These are phyloP conservation scores for Eutrema salsugineum DNA, from an alignment of 441 rosid genomes.

Conservation along the genomic window DNA sequence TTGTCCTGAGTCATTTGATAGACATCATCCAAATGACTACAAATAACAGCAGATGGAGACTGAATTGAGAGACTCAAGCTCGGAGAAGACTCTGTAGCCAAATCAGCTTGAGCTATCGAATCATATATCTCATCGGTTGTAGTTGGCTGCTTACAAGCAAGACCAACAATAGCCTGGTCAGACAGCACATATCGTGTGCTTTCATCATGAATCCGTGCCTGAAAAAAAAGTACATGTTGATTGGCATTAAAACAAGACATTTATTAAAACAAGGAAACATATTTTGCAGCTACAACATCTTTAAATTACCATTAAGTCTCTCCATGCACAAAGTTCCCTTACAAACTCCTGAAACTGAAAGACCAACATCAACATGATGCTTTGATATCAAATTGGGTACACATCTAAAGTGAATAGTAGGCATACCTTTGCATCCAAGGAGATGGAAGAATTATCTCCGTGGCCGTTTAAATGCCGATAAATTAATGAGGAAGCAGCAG, in stretches of 20 bases:
- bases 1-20: conserved; percentile 42
- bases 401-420: background rate
- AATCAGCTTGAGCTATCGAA: conserved; percentile 62
- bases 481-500: conserved; percentile 78
- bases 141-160: conserved; percentile 51
- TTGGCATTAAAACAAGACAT: background rate
- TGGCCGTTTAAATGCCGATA: conserved; percentile 63
- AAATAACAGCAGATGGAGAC: conserved; percentile 66
- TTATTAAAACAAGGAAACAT: background rate
- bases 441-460: conserved; percentile 41
- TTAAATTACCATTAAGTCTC: conserved; percentile 85
- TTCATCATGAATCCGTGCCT: conserved; percentile 98
- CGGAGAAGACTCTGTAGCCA: conserved; percentile 41
- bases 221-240: conserved; percentile 1
- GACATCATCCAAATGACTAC: conserved; percentile 67
- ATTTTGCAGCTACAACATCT: background rate
- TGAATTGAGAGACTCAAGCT: conserved; percentile 42
- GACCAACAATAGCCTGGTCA: conserved; percentile 71
- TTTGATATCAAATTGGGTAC: background rate
- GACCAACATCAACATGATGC: conserved; percentile 1
- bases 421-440: conserved; percentile 58
- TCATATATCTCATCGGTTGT: conserved; percentile 43
- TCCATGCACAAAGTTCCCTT: conserved; percentile 82
- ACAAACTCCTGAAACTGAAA: conserved; percentile 71
- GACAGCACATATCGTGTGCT: conserved; percentile 78